A percentile compares a stretch with the other conserved stretches of the same genome.
phyloP scores from a whole-genome alignment of 2,329 filamentous ascomycete species.

The Fusarium haematococcum region DNA sequence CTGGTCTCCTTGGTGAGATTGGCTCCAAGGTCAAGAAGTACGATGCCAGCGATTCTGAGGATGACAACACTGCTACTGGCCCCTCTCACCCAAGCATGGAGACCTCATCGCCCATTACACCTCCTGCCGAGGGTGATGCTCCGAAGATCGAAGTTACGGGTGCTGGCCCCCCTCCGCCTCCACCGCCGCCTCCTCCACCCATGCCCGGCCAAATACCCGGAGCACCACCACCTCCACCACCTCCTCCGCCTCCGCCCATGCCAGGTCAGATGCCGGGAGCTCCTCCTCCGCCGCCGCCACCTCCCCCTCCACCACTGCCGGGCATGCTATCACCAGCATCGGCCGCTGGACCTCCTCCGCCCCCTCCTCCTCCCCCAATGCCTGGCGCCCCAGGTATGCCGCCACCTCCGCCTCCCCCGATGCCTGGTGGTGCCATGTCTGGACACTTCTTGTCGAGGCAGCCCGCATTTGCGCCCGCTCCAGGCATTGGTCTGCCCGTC shows the following conservation, averaged over 20 bases:
- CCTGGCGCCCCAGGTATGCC: slow-evolving; percentile 56
- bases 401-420: slow-evolving; percentile 71
- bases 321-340: neutral
- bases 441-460: slow-evolving; percentile 81
- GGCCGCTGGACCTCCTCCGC: neutral
- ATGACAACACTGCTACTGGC: slow-evolving; percentile 77
- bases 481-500: slow-evolving; percentile 77
- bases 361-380: slow-evolving; percentile 35
- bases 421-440: slow-evolving; percentile 75
- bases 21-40: slow-evolving; percentile 79
- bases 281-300: slow-evolving; percentile 50
- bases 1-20: slow-evolving; percentile 76
- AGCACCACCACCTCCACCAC: slow-evolving; percentile 41
- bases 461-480: slow-evolving; percentile 64
- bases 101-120: slow-evolving; percentile 75
- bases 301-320: neutral
- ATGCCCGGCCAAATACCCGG: slow-evolving; percentile 59
- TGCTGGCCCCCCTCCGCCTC: slow-evolving; percentile 56
- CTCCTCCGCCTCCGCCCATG: slow-evolving; percentile 10
- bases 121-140: slow-evolving; percentile 69
- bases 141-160: slow-evolving; percentile 71
- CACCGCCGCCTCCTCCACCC: slow-evolving; percentile 55
- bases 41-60: slow-evolving; percentile 80
- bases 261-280: neutral
- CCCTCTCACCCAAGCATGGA: slow-evolving; percentile 82